Conservation (phyloP, 352 stramenopile genomes). For the Globisporangium sylvaticum region DNA sequence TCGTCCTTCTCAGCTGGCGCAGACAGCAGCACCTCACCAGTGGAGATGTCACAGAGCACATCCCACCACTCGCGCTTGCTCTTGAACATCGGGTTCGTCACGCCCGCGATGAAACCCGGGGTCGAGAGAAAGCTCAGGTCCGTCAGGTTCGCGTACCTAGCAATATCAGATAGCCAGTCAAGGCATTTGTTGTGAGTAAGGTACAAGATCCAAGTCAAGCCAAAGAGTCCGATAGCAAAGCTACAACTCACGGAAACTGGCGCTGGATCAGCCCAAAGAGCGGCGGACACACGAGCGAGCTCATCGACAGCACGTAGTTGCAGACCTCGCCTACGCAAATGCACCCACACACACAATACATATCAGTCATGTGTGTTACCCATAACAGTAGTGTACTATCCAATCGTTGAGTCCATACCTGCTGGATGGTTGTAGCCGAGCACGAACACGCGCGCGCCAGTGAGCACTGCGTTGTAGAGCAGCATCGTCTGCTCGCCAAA, state of each 20-base stretch:
- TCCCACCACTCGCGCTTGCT: constrained; percentile 90
- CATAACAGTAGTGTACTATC: neutral
- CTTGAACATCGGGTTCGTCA: constrained; percentile 92
- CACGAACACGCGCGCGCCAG: constrained; percentile 69
- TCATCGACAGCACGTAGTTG: constrained; percentile 85
- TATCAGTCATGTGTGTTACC: neutral
- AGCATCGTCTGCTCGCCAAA: constrained; percentile 85
- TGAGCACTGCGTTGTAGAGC: constrained; percentile 87
- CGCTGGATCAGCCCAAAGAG: constrained; percentile 75
- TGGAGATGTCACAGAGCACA: constrained; percentile 86
- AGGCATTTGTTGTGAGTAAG: neutral
- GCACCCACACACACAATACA: neutral
- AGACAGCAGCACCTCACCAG: constrained; percentile 66
- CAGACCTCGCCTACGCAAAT: constrained; percentile 56
- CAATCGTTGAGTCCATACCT: constrained; percentile 17
- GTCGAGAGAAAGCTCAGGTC: constrained; percentile 84
- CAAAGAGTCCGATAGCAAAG: neutral
- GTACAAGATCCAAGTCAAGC: neutral
- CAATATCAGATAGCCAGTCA: neutral
- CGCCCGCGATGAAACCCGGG: constrained; percentile 85
- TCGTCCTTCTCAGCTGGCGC: constrained; percentile 66
- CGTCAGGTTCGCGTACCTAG: constrained; percentile 84
- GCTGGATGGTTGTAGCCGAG: constrained; percentile 82
- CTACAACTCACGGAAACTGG: constrained; percentile 53
- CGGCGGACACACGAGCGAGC: constrained; percentile 76